These are phyloP conservation scores for Eutrema salsugineum DNA, from an alignment of 441 rosid species.

Conservation along the genomic window DNA sequence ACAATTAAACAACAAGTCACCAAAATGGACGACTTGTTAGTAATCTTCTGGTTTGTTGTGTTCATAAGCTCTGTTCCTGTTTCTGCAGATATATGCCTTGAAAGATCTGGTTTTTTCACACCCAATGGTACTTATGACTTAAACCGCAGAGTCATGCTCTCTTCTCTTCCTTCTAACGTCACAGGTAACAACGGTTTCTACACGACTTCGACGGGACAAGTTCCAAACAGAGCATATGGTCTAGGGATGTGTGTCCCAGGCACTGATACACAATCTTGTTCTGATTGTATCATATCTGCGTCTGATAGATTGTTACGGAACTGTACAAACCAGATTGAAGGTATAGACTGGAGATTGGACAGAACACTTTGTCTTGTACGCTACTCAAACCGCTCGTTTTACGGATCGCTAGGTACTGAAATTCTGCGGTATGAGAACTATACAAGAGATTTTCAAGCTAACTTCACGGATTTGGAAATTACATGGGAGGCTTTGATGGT, in stretches of 20 bases:
- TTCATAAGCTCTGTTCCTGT: background rate
- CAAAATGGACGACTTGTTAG: background rate
- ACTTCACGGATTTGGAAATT: background rate
- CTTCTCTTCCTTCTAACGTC: constrained; percentile 30
- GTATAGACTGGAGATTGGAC: constrained; percentile 28
- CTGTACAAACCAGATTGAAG: constrained; percentile 38
- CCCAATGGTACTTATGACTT: constrained; percentile 30
- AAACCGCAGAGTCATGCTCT: constrained; percentile 35
- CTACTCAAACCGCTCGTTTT: constrained; percentile 29
- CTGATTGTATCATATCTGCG: constrained; percentile 25
- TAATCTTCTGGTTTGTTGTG: background rate
- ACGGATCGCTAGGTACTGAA: background rate
- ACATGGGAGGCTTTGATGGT: background rate
- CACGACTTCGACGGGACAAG: background rate
- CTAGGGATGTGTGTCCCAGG: constrained; percentile 38
- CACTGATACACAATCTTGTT: constrained; percentile 21
- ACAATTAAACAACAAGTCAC: background rate
- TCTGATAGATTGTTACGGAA: background rate
- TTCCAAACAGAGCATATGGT: constrained; percentile 14
- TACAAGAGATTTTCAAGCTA: background rate
- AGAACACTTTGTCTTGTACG: constrained; percentile 34
- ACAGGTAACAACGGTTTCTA: constrained; percentile 14
- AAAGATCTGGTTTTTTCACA: constrained; percentile 26
- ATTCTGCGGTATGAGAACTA: background rate
- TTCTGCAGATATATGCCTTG: constrained; percentile 10